phyloP scores from a whole-genome alignment of 2,329 filamentous ascomycete genomes.

The Colletotrichum endophyticum region DNA sequence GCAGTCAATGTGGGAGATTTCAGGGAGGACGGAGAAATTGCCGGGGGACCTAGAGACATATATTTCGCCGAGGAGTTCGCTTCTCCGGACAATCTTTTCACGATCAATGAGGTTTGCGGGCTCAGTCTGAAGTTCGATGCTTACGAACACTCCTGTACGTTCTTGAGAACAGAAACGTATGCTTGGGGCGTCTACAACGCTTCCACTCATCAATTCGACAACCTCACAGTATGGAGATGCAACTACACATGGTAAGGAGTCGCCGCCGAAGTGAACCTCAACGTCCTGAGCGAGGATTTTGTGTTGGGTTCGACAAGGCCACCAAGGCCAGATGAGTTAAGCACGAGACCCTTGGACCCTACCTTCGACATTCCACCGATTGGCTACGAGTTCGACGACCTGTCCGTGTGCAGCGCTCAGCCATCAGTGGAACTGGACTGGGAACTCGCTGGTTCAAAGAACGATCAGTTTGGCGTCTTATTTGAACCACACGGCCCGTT shows the following conservation, averaged over 20 bases:
- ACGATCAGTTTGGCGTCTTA: background rate
- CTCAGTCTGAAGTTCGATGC: background rate
- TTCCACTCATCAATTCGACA: background rate
- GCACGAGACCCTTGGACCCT: background rate
- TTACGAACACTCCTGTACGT: background rate
- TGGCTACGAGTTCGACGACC: background rate
- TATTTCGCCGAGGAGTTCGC: background rate
- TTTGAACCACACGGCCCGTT: background rate
- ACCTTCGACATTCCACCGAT: background rate
- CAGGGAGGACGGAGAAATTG: background rate
- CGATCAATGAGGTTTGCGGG: background rate
- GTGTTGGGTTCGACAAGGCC: background rate
- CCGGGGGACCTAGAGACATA: fast-evolving
- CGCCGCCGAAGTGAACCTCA: background rate
- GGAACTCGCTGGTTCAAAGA: background rate
- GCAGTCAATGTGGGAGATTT: fast-evolving
- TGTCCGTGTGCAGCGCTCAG: background rate
- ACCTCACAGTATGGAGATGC: background rate
- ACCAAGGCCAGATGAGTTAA: background rate
- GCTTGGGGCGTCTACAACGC: background rate
- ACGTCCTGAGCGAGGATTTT: background rate
- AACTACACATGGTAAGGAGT: background rate
- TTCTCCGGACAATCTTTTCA: background rate
- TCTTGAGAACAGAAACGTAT: background rate
- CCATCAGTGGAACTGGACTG: background rate